Conservation (phyloP, 2,329 filamentous ascomycete genomes). For the Aspergillus transmontanensis region DNA sequence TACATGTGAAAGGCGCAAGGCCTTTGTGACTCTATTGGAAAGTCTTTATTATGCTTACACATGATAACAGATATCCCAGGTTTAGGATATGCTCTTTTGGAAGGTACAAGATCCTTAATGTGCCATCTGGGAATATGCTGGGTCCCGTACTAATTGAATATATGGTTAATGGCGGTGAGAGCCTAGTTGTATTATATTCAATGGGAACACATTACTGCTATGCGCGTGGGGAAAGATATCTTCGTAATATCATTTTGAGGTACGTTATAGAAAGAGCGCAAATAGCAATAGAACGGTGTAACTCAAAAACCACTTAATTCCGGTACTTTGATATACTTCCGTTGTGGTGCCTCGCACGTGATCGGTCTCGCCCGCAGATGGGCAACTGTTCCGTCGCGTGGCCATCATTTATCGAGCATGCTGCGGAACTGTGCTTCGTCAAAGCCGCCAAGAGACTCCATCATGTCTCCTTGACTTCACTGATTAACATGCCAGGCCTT, state of each 20-base stretch:
- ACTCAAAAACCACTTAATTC: neutral
- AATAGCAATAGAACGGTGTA: neutral
- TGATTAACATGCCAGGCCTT: slow-evolving; percentile 13
- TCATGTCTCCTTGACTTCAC: slow-evolving; percentile 10
- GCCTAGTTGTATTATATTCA: neutral
- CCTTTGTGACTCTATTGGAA: neutral
- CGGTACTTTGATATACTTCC: neutral
- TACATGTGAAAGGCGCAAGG: neutral
- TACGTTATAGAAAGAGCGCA: neutral
- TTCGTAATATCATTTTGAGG: neutral
- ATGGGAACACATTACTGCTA: neutral
- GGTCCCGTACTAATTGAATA: neutral
- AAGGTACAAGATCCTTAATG: neutral
- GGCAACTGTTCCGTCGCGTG: neutral
- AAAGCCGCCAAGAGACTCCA: slow-evolving; percentile 12
- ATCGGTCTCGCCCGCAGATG: slow-evolving; percentile 15
- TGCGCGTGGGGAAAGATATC: neutral
- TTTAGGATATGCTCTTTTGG: neutral
- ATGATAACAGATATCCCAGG: neutral
- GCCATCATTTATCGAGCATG: slow-evolving; percentile 15
- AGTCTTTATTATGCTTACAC: neutral
- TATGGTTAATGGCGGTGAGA: neutral
- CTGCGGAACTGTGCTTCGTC: slow-evolving; percentile 11
- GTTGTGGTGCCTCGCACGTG: slow-evolving; percentile 15
- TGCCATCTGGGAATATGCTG: neutral